Evolutionary conservation across 371 early-diverging fungal genomes (phyloP), one percentile per base, ranked within the genome.

Genomic region (Mucor plumbeus): DNA sequence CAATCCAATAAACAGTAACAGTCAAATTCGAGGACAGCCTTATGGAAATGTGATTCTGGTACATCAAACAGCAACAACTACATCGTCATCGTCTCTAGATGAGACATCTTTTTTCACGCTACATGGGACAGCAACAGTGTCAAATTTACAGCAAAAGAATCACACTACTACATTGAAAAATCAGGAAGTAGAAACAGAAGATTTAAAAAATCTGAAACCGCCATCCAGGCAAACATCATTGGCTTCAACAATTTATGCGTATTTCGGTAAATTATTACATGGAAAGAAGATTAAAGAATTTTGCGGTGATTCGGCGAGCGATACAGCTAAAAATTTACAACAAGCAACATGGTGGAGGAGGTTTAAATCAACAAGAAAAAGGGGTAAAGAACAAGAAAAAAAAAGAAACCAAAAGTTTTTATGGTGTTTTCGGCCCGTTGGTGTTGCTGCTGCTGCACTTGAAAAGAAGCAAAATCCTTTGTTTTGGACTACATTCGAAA

Each of bases 401-500:
- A 35, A n/a, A 33, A 35, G 55, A 34, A 55, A 55, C 33, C 55
- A 55, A 35, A 31, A 55, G 55, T 55, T 55, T 15, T 1, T 62
- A 14, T 66, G 67, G 67, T 60, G 39, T 19, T 66, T 66, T 41
- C 67, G 61, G 9, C 43, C 67, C 5, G 40, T 53, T 1, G 53
- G 61, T 9, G 35, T 38, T 26, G 56, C 39, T 35, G 21, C 62
- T 21, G 39, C 40, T 44, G 31, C 26, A 13, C 44, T 14, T 31
- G 31, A 10, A 61, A 50, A 35, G 26, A 36, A 36, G 14, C 10
- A 13, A 19, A 21, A 50, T 21, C 55, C 55, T 15, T 4, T 31
- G 43, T 26, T 64, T 34, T 71, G 71, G 71, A 55, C 47, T 19
- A 41, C 41, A 17, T 71, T 71, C 55, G 64, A 67, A 5, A 40